Conservation (phyloP, 202 grass and related monocot species). For the Elaeis oleifera region DNA sequence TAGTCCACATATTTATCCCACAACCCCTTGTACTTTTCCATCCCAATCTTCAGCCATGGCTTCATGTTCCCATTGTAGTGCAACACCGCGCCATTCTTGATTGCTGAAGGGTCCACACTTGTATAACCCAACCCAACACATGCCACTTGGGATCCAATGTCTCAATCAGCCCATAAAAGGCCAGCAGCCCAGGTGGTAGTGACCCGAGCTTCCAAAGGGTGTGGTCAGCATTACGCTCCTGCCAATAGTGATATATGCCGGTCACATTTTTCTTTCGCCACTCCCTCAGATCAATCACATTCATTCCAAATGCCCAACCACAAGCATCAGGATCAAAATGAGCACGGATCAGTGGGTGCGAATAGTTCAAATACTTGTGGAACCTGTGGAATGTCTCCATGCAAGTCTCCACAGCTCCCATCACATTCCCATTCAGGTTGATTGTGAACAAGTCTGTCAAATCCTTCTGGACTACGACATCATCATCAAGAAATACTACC, state of each 20-base stretch:
- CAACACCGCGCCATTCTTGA: slow-evolving; percentile 90
- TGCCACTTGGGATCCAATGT: slow-evolving; percentile 90
- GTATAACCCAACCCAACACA: slow-evolving; percentile 92
- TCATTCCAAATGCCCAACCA: slow-evolving; percentile 99
- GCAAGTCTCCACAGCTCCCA: slow-evolving; percentile 98
- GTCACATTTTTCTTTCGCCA: slow-evolving; percentile 97
- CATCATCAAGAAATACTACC: slow-evolving; percentile 97
- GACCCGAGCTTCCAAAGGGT: slow-evolving; percentile 97
- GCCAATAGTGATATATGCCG: slow-evolving; percentile 99
- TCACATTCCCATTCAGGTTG: slow-evolving; percentile 89
- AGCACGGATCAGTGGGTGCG: slow-evolving; percentile 79
- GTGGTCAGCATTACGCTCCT: slow-evolving; percentile 89
- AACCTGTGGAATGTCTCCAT: slow-evolving; percentile 99
- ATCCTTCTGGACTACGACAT: slow-evolving; percentile 87
- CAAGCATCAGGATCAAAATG: slow-evolving; percentile 99
- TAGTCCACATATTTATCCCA: slow-evolving; percentile 99
- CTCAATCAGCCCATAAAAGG: slow-evolving; percentile 91
- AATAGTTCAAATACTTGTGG: slow-evolving; percentile 98
- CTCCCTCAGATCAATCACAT: slow-evolving; percentile 84
- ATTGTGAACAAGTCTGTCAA: slow-evolving; percentile 64
- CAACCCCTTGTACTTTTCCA: slow-evolving; percentile 93
- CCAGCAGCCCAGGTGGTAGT: slow-evolving; percentile 84
- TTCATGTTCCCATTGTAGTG: slow-evolving; percentile 99
- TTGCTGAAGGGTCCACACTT: slow-evolving; percentile 54
- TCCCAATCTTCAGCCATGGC: slow-evolving; percentile 98